Base-by-base conservation (phyloP, 1,284 basidiomycete species). In the Moniliophthora roreri region DNA sequence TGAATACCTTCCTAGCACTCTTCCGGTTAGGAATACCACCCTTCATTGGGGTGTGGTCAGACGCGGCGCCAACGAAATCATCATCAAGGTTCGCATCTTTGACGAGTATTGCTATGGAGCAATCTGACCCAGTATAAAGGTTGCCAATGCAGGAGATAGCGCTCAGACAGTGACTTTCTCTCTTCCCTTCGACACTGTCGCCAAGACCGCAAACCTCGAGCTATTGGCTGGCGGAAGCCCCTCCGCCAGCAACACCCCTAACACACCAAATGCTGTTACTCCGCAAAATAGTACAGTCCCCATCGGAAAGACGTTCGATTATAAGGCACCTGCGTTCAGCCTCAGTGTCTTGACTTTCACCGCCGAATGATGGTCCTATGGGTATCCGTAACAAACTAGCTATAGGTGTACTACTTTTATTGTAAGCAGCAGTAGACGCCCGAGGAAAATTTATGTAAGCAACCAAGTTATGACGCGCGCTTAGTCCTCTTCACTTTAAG, bases 31-130 rank as follows among this genome's bases (percentile, higher is more conserved):
- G 0, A 67, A 59, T 6, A 82, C 80, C 7, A 80, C 80, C 0
- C 62, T 83, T 3, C 77, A 79, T 63, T 87, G 85, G 85, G 83
- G 81, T 55, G 76, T 87, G 72, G 77, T 35, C 70, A 75, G 34
- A 76, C 60, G 1, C 63, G 72, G 13, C 68, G 50, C 72, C 0
- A 65, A 71, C 3, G 65, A 77, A 41, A 65, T 85, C 41, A 77
- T 81, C 57, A 80, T 87, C 68, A 88, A 88, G 74, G 84, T 76
- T 56, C 1, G 64, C 9, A n/a, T 40, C n/a, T 23, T 20, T 15
- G 32, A 13, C 16, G 8, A 18, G 50, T 24, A 13, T 36, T 16
- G 11, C 7, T n/a, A n/a, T 28, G 18, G 7, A n/a, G 18, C 2
- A 6, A 20, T 5, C 34, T 18, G 11, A 39, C 46, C 2, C 54